Conservation (phyloP, 306 rosid genomes). For the Fragaria ananassa region DNA sequence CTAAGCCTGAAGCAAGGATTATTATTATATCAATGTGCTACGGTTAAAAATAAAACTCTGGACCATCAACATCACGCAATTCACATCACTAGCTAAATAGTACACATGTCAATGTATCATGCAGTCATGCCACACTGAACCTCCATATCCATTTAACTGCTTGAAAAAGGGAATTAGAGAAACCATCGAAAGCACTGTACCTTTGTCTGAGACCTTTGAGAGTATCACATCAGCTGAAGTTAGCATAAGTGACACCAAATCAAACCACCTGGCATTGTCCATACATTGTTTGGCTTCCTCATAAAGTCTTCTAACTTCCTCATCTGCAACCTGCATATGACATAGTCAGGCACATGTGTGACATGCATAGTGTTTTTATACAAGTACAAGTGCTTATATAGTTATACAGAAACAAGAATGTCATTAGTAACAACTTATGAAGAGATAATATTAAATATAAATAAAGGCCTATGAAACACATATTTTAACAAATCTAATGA, state of each 20-base stretch:
- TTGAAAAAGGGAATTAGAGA: background rate
- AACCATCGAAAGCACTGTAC: conserved; percentile 28
- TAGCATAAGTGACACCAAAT: conserved; percentile 77
- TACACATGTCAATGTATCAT: background rate
- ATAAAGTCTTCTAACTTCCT: conserved; percentile 70
- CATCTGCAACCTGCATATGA: conserved; percentile 70
- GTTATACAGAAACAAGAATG: background rate
- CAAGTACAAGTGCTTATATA: background rate
- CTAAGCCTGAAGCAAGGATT: background rate
- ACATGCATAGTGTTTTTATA: background rate
- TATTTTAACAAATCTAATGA: background rate
- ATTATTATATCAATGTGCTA: background rate
- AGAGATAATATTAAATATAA: no score
- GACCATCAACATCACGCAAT: background rate
- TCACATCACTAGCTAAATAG: background rate
- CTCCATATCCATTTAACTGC: background rate
- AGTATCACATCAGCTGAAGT: conserved; percentile 84
- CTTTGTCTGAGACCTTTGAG: conserved; percentile 92
- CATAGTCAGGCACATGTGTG: background rate
- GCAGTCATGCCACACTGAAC: background rate
- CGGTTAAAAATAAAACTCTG: background rate
- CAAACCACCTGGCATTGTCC: conserved; percentile 69
- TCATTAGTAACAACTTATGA: background rate
- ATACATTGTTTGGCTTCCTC: conserved; percentile 73
- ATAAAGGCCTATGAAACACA: background rate